These are phyloP conservation scores for Zelopaecilomyces penicillatus DNA, from an alignment of 2,329 filamentous ascomycete species.

Conservation along the genomic window DNA sequence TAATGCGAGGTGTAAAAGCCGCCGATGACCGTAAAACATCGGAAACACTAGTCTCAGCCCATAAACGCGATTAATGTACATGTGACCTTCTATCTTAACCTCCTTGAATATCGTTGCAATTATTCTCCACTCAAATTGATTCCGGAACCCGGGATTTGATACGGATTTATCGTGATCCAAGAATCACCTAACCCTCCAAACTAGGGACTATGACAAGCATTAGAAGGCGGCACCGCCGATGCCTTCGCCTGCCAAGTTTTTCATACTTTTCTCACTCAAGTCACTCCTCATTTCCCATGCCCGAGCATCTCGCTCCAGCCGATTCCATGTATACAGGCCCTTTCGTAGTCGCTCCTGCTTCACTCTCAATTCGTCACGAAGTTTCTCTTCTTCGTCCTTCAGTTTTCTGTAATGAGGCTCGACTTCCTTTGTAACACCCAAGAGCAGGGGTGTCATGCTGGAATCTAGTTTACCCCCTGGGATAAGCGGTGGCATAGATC, in stretches of 20 bases:
- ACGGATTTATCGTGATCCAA: too few species aligned
- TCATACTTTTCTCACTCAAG: conserved; percentile 47
- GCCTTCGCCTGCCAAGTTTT: conserved; percentile 48
- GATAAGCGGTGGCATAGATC: conserved; percentile 42
- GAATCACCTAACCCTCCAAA: too few species aligned
- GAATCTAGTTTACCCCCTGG: conserved; percentile 48
- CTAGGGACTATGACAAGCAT: neutral
- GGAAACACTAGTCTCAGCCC: too few species aligned
- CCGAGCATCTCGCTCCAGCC: conserved; percentile 44
- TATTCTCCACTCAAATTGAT: too few species aligned
- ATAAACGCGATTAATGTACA: too few species aligned
- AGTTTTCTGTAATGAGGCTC: conserved; percentile 46
- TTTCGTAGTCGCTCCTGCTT: conserved; percentile 49
- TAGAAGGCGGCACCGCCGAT: conserved; percentile 48
- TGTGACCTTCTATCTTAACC: too few species aligned
- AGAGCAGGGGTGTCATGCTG: conserved; percentile 32
- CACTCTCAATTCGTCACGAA: conserved; percentile 42
- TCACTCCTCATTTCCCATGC: conserved; percentile 48
- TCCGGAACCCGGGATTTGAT: too few species aligned
- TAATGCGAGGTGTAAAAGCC: too few species aligned
- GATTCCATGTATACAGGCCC: conserved; percentile 45
- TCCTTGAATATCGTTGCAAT: too few species aligned
- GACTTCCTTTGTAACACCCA: conserved; percentile 44
- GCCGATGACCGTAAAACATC: too few species aligned
- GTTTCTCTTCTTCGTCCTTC: conserved; percentile 49